phyloP scores from a whole-genome alignment of 164 flowering plant genomes.

The Euptelea pleiosperma region DNA sequence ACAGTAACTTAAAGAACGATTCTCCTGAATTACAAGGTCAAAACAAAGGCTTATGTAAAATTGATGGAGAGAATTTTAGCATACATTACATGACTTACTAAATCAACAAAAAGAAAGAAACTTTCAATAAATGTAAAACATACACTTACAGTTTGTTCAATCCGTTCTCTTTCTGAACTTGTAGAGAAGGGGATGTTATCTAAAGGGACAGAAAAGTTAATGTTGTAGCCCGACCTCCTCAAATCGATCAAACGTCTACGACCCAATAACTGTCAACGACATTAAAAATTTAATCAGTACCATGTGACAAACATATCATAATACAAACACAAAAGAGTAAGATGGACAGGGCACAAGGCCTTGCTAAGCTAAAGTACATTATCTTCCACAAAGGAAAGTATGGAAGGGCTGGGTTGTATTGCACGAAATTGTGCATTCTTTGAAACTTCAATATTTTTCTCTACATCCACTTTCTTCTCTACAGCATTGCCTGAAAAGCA shows the following conservation, averaged over 20 bases:
- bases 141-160: constrained; percentile 78
- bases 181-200: constrained; percentile 83
- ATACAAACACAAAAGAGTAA: background rate
- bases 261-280: constrained; percentile 66
- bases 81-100: background rate
- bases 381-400: constrained; percentile 84
- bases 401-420: constrained; percentile 77
- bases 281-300: constrained; percentile 6
- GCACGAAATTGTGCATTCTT: constrained; percentile 96
- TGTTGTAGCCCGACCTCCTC: constrained; percentile 79
- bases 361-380: constrained; percentile 49
- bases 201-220: constrained; percentile 69
- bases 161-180: constrained; percentile 69
- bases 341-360: background rate
- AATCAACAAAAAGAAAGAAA: background rate
- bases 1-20: background rate
- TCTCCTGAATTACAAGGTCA: background rate
- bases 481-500: constrained; percentile 33
- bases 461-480: constrained; percentile 39
- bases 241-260: constrained; percentile 80
- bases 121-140: background rate
- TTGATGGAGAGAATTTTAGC: background rate
- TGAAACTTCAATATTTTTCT: constrained; percentile 48
- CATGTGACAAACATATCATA: constrained; percentile 8
- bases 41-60: constrained; percentile 1